Conservation (phyloP, 352 stramenopile genomes). For the Phytophthora lateralis region DNA sequence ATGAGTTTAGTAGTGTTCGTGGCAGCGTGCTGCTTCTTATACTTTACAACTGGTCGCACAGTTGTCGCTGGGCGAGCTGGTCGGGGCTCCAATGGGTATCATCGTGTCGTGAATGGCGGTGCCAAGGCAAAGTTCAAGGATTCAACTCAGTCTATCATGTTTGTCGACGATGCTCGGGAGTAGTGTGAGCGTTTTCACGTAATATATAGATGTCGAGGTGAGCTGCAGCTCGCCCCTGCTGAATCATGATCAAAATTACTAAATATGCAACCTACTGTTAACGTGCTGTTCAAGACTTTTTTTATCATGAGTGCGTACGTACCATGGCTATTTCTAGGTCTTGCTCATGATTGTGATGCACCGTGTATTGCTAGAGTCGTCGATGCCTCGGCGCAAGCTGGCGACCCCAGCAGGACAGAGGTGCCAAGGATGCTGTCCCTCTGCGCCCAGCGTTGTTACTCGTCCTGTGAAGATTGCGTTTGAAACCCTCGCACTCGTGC, state of each 20-base stretch:
- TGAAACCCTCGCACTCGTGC: constrained; percentile 5
- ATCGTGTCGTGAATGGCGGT: constrained; percentile 38
- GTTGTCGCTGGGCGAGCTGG: constrained; percentile 14
- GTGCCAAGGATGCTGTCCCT: neutral
- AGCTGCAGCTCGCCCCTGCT: neutral
- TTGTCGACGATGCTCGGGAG: constrained; percentile 77
- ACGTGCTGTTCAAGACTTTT: too few relatives aligned
- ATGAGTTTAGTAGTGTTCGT: constrained; percentile 69
- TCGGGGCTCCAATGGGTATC: constrained; percentile 37
- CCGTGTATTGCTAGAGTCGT: too few relatives aligned
- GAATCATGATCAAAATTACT: neutral
- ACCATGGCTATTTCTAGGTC: constrained; percentile 8
- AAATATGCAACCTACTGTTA: neutral
- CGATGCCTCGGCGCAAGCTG: neutral
- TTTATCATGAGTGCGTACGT: too few relatives aligned
- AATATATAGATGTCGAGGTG: constrained; percentile 26
- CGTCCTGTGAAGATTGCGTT: neutral
- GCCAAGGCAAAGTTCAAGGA: constrained; percentile 47
- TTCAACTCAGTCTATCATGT: constrained; percentile 65
- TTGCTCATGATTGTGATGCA: neutral
- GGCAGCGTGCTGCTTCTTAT: constrained; percentile 56
- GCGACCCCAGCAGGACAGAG: neutral
- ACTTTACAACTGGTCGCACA: constrained; percentile 43
- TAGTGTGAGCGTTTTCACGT: constrained; percentile 30
- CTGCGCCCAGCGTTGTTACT: neutral